A percentile compares a stretch with the other conserved stretches of the same genome.
phyloP scores from a whole-genome alignment of 2,329 filamentous ascomycete genomes.

The Colletotrichum tabaci region DNA sequence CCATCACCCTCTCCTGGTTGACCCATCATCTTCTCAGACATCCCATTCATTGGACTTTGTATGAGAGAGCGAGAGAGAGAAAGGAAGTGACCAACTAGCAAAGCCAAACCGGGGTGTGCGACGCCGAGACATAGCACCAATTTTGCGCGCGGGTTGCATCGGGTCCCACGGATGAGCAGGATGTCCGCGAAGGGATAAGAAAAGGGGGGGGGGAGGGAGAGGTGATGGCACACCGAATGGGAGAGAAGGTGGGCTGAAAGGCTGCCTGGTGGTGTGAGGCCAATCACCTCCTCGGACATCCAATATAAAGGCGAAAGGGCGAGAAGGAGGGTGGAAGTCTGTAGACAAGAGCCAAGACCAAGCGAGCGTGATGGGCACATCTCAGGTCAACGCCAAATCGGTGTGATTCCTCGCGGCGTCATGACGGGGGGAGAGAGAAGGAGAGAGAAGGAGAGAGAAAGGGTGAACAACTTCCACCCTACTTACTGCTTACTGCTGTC shows the following conservation, averaged over 20 bases:
- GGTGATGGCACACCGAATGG: constrained; percentile 15
- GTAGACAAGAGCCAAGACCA: background rate
- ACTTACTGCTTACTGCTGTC: background rate
- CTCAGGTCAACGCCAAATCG: constrained; percentile 34
- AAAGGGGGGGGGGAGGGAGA: background rate
- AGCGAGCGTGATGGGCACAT: background rate
- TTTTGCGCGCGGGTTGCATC: constrained; percentile 34
- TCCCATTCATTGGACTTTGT: background rate
- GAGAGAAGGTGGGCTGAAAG: background rate
- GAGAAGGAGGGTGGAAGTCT: background rate
- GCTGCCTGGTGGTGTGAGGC: constrained; percentile 24
- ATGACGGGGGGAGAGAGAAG: background rate
- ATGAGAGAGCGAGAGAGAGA: too few species aligned
- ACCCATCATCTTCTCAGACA: background rate
- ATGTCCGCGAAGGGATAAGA: constrained; percentile 8
- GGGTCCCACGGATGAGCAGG: constrained; percentile 6
- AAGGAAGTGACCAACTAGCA: background rate
- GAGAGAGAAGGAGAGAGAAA: background rate
- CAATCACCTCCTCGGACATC: constrained; percentile 17
- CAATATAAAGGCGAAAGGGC: background rate
- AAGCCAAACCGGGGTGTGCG: constrained; percentile 11
- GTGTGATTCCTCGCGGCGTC: constrained; percentile 34
- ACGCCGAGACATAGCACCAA: constrained; percentile 9
- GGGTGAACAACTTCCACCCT: background rate
- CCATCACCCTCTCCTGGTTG: background rate